Evolutionary conservation across 352 stramenopile genomes (phyloP).

Genomic region (Elongisporangium anandrum): DNA sequence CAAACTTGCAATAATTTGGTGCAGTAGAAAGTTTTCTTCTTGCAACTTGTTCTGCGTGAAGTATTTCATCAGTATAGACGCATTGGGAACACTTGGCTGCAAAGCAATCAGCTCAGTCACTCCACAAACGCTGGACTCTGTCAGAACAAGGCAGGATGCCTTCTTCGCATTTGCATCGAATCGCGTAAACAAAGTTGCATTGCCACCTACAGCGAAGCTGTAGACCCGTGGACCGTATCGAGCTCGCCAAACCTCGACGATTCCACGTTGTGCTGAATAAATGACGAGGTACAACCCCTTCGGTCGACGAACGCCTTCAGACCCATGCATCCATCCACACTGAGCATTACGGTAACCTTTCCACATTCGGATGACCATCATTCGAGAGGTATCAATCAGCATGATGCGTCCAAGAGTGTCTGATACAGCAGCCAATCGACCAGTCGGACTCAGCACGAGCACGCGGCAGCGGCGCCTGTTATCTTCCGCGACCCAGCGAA

Average conservation of each 20-base stretch:
- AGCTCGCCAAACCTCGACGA: slow-evolving; percentile 81
- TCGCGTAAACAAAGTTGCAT: slow-evolving; percentile 61
- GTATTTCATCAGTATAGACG: slow-evolving; percentile 74
- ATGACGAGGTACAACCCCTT: slow-evolving; percentile 78
- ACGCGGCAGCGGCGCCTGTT: slow-evolving; percentile 48
- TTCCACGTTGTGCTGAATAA: slow-evolving; percentile 77
- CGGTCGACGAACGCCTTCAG: slow-evolving; percentile 36
- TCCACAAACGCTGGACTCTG: slow-evolving; percentile 13
- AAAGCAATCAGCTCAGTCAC: slow-evolving; percentile 58
- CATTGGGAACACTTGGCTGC: slow-evolving; percentile 43
- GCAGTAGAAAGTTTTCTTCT: slow-evolving; percentile 82
- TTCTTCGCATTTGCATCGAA: slow-evolving; percentile 26
- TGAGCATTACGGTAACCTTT: slow-evolving; percentile 86
- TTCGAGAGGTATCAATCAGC: slow-evolving; percentile 71
- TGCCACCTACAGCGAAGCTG: slow-evolving; percentile 63
- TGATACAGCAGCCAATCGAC: slow-evolving; percentile 59
- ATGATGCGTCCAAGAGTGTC: slow-evolving; percentile 75
- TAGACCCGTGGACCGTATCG: slow-evolving; percentile 72
- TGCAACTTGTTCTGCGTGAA: slow-evolving; percentile 84
- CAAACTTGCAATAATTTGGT: slow-evolving; percentile 71
- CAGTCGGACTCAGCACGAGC: slow-evolving; percentile 65
- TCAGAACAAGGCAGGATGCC: slow-evolving; percentile 54
- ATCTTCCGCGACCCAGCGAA: slow-evolving; percentile 57
- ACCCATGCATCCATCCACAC: slow-evolving; percentile 75
- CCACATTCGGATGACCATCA: slow-evolving; percentile 84